Conservation (phyloP, 2,329 filamentous ascomycete species). For the Exophiala oligosperma region DNA sequence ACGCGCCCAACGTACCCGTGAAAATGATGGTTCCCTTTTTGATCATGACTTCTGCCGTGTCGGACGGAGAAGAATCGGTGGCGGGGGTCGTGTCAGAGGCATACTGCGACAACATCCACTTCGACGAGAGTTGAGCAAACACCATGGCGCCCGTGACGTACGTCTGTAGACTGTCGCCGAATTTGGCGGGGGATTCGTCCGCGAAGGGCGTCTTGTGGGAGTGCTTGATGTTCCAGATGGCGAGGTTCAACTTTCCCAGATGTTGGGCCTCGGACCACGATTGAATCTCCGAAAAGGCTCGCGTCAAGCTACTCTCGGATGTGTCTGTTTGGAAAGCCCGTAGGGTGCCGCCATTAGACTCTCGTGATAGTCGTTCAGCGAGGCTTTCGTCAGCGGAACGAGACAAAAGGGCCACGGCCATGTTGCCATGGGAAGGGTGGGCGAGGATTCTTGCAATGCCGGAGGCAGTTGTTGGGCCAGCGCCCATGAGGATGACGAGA, state of each 20-base stretch:
- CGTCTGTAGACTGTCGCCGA: slow-evolving; percentile 48
- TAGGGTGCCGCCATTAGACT: slow-evolving; percentile 44
- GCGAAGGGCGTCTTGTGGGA: slow-evolving; percentile 56
- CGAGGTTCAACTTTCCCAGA: slow-evolving; percentile 51
- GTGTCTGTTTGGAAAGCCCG: slow-evolving; percentile 57
- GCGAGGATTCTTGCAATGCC: slow-evolving; percentile 59
- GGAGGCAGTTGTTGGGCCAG: slow-evolving; percentile 49
- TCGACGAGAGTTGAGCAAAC: slow-evolving; percentile 55
- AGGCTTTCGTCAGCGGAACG: slow-evolving; percentile 48
- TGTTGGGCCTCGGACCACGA: slow-evolving; percentile 24
- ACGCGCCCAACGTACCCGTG: slow-evolving; percentile 55
- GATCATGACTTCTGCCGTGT: slow-evolving; percentile 40
- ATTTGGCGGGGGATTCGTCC: slow-evolving; percentile 53
- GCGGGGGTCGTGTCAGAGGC: slow-evolving; percentile 43
- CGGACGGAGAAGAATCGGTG: not conserved
- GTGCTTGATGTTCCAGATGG: slow-evolving; percentile 60
- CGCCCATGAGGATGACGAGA: slow-evolving; percentile 54
- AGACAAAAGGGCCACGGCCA: slow-evolving; percentile 57
- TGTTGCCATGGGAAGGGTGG: slow-evolving; percentile 52
- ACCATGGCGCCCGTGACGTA: slow-evolving; percentile 59
- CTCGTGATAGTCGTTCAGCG: slow-evolving; percentile 50
- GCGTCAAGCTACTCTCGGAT: slow-evolving; percentile 47
- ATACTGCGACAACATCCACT: slow-evolving; percentile 31
- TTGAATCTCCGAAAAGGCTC: slow-evolving; percentile 50
- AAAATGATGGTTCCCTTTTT: slow-evolving; percentile 62